phyloP scores from a whole-genome alignment of 2,329 filamentous ascomycete genomes.

The Cladorrhinum sp. region DNA sequence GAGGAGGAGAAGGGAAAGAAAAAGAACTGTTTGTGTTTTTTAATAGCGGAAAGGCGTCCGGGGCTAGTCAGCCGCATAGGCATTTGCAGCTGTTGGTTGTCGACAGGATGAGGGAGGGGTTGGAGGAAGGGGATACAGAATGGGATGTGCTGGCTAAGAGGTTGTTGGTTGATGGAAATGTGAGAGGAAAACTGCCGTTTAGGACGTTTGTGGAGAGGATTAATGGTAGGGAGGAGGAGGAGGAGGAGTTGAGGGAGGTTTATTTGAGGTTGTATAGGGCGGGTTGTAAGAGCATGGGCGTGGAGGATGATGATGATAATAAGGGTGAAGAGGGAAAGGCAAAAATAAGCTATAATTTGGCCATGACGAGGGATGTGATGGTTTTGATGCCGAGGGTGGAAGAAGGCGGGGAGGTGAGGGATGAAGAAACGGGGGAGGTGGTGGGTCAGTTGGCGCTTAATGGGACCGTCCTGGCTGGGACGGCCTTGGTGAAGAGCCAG shows the following conservation, averaged over 20 bases:
- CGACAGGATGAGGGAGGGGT: conserved; percentile 56
- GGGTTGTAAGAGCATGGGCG: conserved; percentile 40
- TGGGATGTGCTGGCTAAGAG: conserved; percentile 52
- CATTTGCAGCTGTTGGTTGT: conserved; percentile 71
- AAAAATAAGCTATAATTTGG: conserved; percentile 62
- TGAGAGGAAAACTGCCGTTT: conserved; percentile 39
- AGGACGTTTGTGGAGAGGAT: conserved; percentile 40
- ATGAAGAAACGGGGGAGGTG: conserved; percentile 25
- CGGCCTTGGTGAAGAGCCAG: conserved; percentile 58
- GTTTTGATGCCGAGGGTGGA: conserved; percentile 53
- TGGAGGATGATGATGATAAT: conserved; percentile 16
- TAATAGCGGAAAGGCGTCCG: conserved; percentile 66
- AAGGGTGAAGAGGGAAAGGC: conserved; percentile 40
- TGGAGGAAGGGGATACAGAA: conserved; percentile 32
- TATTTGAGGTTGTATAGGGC: conserved; percentile 49
- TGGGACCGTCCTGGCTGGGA: conserved; percentile 62
- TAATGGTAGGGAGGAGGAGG: neutral
- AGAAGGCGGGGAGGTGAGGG: conserved; percentile 42
- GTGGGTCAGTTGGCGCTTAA: conserved; percentile 52
- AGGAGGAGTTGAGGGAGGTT: conserved; percentile 35
- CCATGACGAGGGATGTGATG: conserved; percentile 52
- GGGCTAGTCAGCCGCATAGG: conserved; percentile 68
- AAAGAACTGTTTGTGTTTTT: conserved; percentile 62
- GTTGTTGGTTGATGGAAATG: conserved; percentile 27
- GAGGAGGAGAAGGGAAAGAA: conserved; percentile 15